These are phyloP conservation scores for Quercus robur DNA, from an alignment of 306 rosid genomes.

Conservation along the genomic window DNA sequence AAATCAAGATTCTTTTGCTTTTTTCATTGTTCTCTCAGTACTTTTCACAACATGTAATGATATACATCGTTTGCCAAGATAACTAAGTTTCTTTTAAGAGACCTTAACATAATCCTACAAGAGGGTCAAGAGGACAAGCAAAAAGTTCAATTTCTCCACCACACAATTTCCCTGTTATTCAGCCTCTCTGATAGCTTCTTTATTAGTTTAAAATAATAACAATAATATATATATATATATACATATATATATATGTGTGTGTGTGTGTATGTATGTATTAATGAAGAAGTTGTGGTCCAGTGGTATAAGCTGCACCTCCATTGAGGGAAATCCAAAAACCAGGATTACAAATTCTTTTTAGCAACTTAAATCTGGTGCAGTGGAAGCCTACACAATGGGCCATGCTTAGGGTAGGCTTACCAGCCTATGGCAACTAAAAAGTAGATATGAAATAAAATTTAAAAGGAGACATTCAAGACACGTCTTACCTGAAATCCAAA, in stretches of 20 bases:
- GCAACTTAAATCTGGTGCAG: neutral
- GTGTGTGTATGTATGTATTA: too few species aligned
- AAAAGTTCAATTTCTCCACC: neutral
- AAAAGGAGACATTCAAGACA: constrained; percentile 1
- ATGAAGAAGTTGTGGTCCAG: neutral
- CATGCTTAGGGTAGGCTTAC: neutral
- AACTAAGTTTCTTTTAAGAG: too few species aligned
- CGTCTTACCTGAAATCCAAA: constrained; percentile 91
- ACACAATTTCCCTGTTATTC: neutral
- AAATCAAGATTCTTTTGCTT: neutral
- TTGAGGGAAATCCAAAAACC: neutral
- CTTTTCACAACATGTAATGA: neutral
- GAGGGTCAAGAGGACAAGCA: neutral
- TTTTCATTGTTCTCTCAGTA: neutral
- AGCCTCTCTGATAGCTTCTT: neutral
- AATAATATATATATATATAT: neutral
- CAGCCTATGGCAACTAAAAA: neutral
- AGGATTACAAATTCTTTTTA: neutral
- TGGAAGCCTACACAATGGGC: neutral
- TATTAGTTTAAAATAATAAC: neutral
- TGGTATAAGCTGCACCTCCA: neutral
- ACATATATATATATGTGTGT: too few species aligned
- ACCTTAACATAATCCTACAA: neutral
- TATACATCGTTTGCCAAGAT: neutral
- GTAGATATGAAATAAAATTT: neutral